Base-by-base conservation (phyloP, 441 rosid species). In the Dalechampia spathulata region DNA sequence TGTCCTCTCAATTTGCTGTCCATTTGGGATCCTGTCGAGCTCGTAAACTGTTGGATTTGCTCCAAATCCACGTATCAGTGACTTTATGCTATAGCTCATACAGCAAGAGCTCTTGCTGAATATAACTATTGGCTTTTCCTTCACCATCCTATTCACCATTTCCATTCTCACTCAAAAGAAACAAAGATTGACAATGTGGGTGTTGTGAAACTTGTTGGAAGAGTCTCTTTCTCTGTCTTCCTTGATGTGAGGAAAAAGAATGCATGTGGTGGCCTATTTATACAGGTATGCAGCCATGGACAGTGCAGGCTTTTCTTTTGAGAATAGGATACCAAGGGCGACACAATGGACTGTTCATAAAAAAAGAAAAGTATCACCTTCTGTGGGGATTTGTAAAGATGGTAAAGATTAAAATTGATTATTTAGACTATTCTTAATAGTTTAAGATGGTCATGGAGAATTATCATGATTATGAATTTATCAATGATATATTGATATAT, bases 51-150 rank as follows among this genome's bases (percentile, higher is more conserved):
- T 81, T 15, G 73, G 70, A 53, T 85, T 80, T 0, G 76, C 89
- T 10, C 93, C 89, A 26, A 73, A 83, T 26, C 79, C 73, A n/a
- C 69, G 38, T 34, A 85, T 73, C 25, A 85, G 79, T 17, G 78
- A 61, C 72, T 75, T 80, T 28, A 85, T 72, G 5, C 85, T 60
- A 62, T 85, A 75, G 71, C 89, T 69, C 82, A 80, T 80, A 67
- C 87, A 82, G 55, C 93, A 85, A 17, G 69, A 57, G 66, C 93
- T 57, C n/a, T n/a, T n/a, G n/a, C n/a, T n/a, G n/a, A n/a, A n/a
- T n/a, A n/a, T n/a, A n/a, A n/a, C n/a, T n/a, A 78, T 78, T 13
- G 89, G 82, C 73, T 66, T 78, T 7, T 80, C 85, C 32, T 47
- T 71, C 5, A 73, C 73, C 72, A 84, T 60, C 34, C 57, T 36